Conservation (phyloP, 805 yeast species). For the Yamadazyma olivae region DNA sequence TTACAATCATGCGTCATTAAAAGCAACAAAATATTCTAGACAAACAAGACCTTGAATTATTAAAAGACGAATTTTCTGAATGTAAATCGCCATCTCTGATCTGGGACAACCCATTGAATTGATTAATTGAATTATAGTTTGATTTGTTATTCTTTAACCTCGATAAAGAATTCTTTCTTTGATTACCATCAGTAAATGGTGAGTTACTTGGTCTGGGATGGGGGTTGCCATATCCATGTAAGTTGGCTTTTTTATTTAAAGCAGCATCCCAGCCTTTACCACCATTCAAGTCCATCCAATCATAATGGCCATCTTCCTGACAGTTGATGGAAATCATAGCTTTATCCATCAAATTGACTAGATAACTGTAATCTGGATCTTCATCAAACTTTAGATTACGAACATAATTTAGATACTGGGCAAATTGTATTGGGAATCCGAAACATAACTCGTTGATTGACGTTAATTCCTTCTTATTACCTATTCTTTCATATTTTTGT, state of each 20-base stretch:
- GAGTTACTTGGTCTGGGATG: conserved; percentile 29
- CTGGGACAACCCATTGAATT: conserved; percentile 28
- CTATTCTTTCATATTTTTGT: conserved; percentile 78
- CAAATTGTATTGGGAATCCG: conserved; percentile 70
- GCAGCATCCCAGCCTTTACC: conserved; percentile 82
- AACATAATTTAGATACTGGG: conserved; percentile 67
- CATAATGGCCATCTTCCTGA: conserved; percentile 58
- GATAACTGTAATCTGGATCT: conserved; percentile 75
- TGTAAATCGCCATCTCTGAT: conserved; percentile 36
- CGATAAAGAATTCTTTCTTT: conserved; percentile 4
- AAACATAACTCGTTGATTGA: conserved; percentile 59
- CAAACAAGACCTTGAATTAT: conserved; percentile 14
- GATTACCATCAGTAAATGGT: neutral
- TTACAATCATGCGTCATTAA: no score
- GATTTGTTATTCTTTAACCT: conserved; percentile 15
- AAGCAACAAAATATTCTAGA: conserved; percentile 13
- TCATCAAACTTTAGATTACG: conserved; percentile 72
- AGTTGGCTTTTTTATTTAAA: conserved; percentile 72
- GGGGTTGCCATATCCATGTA: conserved; percentile 80
- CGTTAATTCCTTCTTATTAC: conserved; percentile 73
- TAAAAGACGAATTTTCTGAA: conserved; percentile 36
- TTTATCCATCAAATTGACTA: conserved; percentile 72
- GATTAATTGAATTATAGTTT: conserved; percentile 15
- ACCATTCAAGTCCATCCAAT: conserved; percentile 77
- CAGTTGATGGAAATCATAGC: conserved; percentile 59